Conservation (phyloP, 805 yeast genomes). For the Geotrichum ghanense region DNA sequence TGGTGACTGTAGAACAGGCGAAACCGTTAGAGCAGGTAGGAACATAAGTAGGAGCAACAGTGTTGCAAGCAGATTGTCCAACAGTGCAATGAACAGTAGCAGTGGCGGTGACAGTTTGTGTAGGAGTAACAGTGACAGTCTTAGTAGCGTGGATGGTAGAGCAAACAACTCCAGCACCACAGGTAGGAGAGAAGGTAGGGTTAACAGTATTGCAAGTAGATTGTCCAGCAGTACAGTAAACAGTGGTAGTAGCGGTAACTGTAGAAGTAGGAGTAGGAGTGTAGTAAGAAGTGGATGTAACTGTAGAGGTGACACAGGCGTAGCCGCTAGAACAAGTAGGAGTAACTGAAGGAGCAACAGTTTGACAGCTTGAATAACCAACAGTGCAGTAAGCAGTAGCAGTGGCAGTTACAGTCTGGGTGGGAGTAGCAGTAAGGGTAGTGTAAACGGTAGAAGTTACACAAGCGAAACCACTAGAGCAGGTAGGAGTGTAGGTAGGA, state of each 20-base stretch:
- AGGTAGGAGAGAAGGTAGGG: not conserved
- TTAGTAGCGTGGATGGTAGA: not conserved
- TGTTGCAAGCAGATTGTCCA: constrained; percentile 3
- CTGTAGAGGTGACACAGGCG: not conserved
- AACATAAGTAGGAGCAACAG: constrained; percentile 1
- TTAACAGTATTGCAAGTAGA: not conserved
- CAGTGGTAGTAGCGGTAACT: constrained; percentile 1
- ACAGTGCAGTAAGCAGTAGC: not conserved
- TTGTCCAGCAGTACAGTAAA: not conserved
- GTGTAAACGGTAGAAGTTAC: not conserved
- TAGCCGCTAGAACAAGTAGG: not conserved
- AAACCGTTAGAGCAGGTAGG: not conserved
- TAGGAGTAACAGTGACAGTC: not conserved
- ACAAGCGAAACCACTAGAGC: not conserved
- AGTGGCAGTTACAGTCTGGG: constrained; percentile 1
- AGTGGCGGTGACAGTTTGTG: constrained; percentile 5
- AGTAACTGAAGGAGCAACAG: not conserved
- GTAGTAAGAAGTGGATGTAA: not conserved
- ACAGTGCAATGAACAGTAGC: constrained; percentile 5
- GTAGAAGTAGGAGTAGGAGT: not conserved
- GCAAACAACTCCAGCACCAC: not conserved
- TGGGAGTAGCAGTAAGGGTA: not conserved
- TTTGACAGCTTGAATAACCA: not conserved
- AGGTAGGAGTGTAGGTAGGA: not conserved
- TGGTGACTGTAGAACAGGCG: not conserved